These are phyloP conservation scores for Globisporangium spiculum DNA, from an alignment of 352 stramenopile species.

Conservation along the genomic window DNA sequence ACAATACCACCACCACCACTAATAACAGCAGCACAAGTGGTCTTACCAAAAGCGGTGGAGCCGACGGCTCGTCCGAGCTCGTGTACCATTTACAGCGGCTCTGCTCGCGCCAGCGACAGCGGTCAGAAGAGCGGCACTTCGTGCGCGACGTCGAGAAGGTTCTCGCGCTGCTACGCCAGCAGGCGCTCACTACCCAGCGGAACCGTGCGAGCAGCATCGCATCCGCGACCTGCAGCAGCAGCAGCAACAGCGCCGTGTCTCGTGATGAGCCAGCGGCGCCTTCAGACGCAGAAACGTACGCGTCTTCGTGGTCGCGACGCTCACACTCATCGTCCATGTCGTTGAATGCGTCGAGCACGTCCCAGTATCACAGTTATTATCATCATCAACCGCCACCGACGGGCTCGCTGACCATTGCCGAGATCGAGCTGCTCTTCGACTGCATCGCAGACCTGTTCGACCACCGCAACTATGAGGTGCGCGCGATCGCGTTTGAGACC, in stretches of 20 bases:
- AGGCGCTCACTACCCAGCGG: slow-evolving; percentile 7
- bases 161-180: slow-evolving; percentile 33
- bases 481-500: slow-evolving; percentile 72
- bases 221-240: slow-evolving; percentile 2
- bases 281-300: neutral
- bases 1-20: neutral
- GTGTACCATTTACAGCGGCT: slow-evolving; percentile 58
- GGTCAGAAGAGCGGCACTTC: slow-evolving; percentile 61
- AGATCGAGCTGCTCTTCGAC: slow-evolving; percentile 63
- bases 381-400: neutral
- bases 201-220: slow-evolving; percentile 3
- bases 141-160: slow-evolving; percentile 68
- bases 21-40: neutral
- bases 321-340: slow-evolving; percentile 17
- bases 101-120: slow-evolving; percentile 59
- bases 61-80: slow-evolving; percentile 32
- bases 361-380: neutral
- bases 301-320: neutral
- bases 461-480: slow-evolving; percentile 66
- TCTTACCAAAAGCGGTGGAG: neutral
- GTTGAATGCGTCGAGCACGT: neutral
- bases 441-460: slow-evolving; percentile 71
- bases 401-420: slow-evolving; percentile 18
- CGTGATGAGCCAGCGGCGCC: neutral
- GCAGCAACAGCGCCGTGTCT: neutral